Percentiles rank a stretch among this genome's conserved stretches.
Conservation (phyloP, 768 basidiomycete genomes). For the Trametes meyenii region DNA sequence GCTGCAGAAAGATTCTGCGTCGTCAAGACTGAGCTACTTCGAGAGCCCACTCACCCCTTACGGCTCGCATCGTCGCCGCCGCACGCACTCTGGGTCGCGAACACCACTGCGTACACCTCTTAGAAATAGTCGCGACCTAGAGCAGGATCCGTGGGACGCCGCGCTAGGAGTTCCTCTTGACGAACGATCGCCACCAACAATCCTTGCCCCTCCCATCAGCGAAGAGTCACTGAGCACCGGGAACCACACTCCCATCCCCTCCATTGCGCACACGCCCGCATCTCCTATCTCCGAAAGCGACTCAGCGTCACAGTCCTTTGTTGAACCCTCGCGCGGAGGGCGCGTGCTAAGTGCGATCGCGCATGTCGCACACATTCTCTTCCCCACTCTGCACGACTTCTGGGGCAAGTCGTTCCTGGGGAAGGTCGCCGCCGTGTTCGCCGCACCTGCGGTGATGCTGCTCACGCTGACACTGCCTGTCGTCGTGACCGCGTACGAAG, state of each 20-base stretch:
- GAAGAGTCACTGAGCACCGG: conserved; percentile 5
- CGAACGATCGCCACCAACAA: conserved; percentile 46
- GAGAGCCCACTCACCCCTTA: conserved; percentile 72
- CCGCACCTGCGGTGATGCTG: conserved; percentile 82
- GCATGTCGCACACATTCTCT: conserved; percentile 63
- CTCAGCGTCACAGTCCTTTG: conserved; percentile 48
- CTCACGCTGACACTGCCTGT: conserved; percentile 92
- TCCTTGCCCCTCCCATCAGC: conserved; percentile 35
- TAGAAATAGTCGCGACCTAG: conserved; percentile 16
- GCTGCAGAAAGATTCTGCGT: conserved; percentile 69
- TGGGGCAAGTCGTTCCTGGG: conserved; percentile 67
- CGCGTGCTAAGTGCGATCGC: conserved; percentile 38
- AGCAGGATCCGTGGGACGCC: conserved; percentile 54
- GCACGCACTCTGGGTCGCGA: conserved; percentile 39
- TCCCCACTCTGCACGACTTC: conserved; percentile 84
- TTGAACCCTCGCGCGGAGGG: conserved; percentile 46
- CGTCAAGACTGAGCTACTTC: conserved; percentile 61
- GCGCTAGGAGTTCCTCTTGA: conserved; percentile 53
- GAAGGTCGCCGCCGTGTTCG: conserved; percentile 74
- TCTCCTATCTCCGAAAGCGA: conserved; percentile 47
- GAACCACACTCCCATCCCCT: conserved; percentile 39
- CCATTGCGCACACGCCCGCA: conserved; percentile 58
- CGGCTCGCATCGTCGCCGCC: conserved; percentile 5
- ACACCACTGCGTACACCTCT: conserved; percentile 31
- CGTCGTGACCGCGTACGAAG: conserved; percentile 64